phyloP scores from a whole-genome alignment of 2,329 filamentous ascomycete genomes.

The Paecilomyces sp. region DNA sequence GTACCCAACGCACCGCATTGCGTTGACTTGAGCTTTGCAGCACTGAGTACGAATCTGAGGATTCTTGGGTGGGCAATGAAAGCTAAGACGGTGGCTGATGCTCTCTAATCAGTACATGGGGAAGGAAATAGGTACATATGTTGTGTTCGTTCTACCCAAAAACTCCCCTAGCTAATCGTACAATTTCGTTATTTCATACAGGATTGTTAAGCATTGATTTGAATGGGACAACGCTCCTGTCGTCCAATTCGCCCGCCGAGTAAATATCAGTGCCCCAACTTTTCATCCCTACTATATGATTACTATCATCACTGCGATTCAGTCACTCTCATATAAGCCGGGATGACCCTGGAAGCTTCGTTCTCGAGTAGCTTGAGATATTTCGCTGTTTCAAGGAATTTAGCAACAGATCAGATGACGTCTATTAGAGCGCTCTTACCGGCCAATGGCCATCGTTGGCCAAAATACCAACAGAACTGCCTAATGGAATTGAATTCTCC shows the following conservation, averaged over 20 bases:
- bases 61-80: background rate
- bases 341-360: background rate
- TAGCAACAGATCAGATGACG: background rate
- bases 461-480: background rate
- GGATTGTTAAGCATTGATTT: background rate
- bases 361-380: background rate
- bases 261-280: too few relatives aligned
- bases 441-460: background rate
- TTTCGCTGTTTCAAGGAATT: background rate
- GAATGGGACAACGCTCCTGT: background rate
- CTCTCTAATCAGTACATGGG: background rate
- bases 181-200: background rate
- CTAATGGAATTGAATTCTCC: background rate
- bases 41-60: background rate
- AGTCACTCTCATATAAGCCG: background rate
- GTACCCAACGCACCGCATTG: background rate
- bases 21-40: background rate
- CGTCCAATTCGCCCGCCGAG: background rate
- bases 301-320: background rate
- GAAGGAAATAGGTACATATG: background rate
- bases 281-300: too few relatives aligned
- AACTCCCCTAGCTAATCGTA: background rate
- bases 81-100: background rate
- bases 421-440: background rate
- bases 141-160: background rate